Evolutionary conservation across 768 basidiomycete species (phyloP).

Genomic region (Suillus alpinus): DNA sequence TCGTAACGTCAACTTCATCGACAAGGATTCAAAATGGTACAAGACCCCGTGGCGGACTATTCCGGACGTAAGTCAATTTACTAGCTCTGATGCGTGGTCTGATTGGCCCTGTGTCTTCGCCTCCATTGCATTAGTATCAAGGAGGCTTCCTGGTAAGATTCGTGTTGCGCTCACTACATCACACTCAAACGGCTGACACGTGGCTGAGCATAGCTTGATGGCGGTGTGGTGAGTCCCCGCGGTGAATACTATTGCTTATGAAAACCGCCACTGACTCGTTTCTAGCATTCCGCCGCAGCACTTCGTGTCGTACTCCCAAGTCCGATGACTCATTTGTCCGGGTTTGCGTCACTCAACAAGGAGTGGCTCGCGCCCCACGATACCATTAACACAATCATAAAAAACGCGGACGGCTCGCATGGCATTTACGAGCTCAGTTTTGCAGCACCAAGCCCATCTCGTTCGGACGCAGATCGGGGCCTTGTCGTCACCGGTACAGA

Average conservation of each 20-base stretch:
- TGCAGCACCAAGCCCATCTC: slow-evolving; percentile 48
- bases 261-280: neutral
- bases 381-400: slow-evolving; percentile 62
- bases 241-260: neutral
- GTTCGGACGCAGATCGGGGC: slow-evolving; percentile 25
- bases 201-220: slow-evolving; percentile 54
- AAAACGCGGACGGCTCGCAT: slow-evolving; percentile 46
- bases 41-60: slow-evolving; percentile 82
- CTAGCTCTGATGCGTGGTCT: neutral
- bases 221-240: slow-evolving; percentile 61
- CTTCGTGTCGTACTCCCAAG: slow-evolving; percentile 58
- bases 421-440: slow-evolving; percentile 65
- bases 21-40: slow-evolving; percentile 69
- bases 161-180: neutral
- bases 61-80: slow-evolving; percentile 58
- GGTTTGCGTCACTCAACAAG: slow-evolving; percentile 65
- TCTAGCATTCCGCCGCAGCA: slow-evolving; percentile 64
- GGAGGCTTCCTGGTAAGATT: slow-evolving; percentile 75
- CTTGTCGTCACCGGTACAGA: slow-evolving; percentile 56
- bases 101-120: neutral
- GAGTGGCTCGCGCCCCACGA: slow-evolving; percentile 76
- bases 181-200: slow-evolving; percentile 1
- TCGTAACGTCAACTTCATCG: slow-evolving; percentile 49
- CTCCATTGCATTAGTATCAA: slow-evolving; percentile 50
- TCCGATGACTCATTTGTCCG: slow-evolving; percentile 53